Evolutionary conservation across 345 rosid species (phyloP), one percentile per base, ranked within the genome.

Genomic region (Sisymbrium altissimum): DNA sequence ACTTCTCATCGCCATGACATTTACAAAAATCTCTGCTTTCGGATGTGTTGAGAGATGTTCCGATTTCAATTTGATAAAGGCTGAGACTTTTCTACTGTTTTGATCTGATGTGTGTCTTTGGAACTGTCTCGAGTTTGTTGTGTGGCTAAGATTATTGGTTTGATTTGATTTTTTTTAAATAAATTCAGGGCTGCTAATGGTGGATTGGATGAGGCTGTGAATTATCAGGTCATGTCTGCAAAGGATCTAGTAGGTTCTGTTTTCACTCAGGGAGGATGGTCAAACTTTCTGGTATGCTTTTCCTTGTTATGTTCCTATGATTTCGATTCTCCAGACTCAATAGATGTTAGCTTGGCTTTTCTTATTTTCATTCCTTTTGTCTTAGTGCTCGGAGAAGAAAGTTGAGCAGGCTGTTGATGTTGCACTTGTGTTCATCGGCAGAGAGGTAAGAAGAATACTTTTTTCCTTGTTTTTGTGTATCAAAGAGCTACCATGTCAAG

Each of bases 391-490:
- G 12, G 83, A 73, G 73, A 82, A 82, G 81, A 83, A 90, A 73
- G 72, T 63, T 71, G 78, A 72, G 56, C 88, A 83, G 33, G 58
- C 86, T 45, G 79, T 85, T 74, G 97, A 89, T 75, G 79, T 92
- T 18, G 97, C 94, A 5, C 84, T 90, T 75, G 85, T 95, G 75
- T 92, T 95, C 84, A 83, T 92, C 23, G 98, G 99, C 66, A 83
- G 88, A 77, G 87, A 89, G 94, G 99, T 95, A 82, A 81, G 30
- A 3, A n/a, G 30, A 3, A n/a, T 12, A 3, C 25, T 23, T 23
- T 23, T 3, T 23, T 23, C 3, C 25, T 5, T n/a, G n/a, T 50
- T 40, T 12, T 56, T 54, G 9, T 64, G 21, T 43, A 9, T 55
- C 6, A 44, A 11, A 9, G n/a, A 21, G 23, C 60, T 58, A 52